Evolutionary conservation across 2,329 filamentous ascomycete species (phyloP).

Genomic region (Sarocladium oryzae): DNA sequence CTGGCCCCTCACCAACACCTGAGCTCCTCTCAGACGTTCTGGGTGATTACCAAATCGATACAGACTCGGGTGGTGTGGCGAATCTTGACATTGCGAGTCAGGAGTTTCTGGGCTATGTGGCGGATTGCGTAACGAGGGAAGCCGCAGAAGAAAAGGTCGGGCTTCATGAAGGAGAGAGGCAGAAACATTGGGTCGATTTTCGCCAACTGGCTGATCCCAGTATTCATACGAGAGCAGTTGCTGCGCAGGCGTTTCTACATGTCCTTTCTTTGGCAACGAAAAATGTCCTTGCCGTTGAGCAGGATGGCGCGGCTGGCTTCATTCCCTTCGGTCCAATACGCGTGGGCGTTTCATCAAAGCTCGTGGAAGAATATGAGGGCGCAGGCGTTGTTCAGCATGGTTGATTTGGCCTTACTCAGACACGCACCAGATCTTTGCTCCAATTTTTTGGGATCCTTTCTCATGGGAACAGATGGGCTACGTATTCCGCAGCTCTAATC

Average conservation of each 20-base stretch:
- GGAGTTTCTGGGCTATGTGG: constrained; percentile 39
- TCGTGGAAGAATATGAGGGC: constrained; percentile 3
- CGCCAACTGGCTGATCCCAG: constrained; percentile 58
- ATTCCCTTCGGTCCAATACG: constrained; percentile 41
- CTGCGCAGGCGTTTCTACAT: constrained; percentile 71
- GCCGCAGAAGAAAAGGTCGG: constrained; percentile 26
- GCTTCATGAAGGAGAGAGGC: not conserved
- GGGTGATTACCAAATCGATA: not conserved
- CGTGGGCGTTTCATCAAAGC: constrained; percentile 30
- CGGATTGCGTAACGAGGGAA: constrained; percentile 26
- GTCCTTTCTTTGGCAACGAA: constrained; percentile 65
- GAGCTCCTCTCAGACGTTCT: constrained; percentile 25
- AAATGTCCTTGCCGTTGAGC: constrained; percentile 54
- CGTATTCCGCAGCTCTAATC: no score
- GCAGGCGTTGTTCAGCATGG: not conserved
- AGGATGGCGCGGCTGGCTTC: constrained; percentile 36
- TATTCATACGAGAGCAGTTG: constrained; percentile 50
- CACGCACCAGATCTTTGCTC: not conserved
- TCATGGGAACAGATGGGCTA: no score
- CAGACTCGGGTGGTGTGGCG: constrained; percentile 17
- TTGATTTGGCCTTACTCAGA: not conserved
- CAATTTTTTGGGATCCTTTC: not conserved
- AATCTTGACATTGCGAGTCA: constrained; percentile 38
- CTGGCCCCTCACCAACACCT: constrained; percentile 25
- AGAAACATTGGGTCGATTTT: constrained; percentile 52